Percentiles rank a stretch among this genome's conserved stretches.
Evolutionary conservation across 202 grass and related monocot genomes (phyloP).

Genomic region (Dendrocalamus latiflorus): DNA sequence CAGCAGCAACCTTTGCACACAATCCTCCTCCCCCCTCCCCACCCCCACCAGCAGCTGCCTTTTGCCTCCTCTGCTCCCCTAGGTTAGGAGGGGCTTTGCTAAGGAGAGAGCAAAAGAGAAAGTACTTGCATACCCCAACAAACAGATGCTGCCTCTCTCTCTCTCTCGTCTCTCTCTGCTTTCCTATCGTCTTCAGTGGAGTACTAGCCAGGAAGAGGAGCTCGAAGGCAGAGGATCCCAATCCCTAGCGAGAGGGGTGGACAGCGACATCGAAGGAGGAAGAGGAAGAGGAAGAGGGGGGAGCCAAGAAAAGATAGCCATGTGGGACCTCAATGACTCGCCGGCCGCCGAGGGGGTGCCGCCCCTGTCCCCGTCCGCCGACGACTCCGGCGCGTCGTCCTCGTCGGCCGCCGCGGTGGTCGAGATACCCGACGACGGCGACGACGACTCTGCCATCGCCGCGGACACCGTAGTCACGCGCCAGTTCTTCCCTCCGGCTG

Average conservation of each 20-base stretch:
- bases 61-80: conserved; percentile 31
- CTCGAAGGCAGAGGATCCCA: too few species aligned
- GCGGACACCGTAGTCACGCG: conserved; percentile 41
- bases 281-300: not conserved
- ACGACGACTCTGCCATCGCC: conserved; percentile 26
- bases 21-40: not conserved
- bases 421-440: conserved; percentile 41
- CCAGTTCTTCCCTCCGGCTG: conserved; percentile 53
- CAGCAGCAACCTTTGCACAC: conserved; percentile 6
- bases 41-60: not conserved
- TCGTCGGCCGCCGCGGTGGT: conserved; percentile 32
- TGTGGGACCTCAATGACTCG: conserved; percentile 63
- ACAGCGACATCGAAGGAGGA: not conserved
- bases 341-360: too few species aligned
- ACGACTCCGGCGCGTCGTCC: conserved; percentile 61
- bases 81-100: conserved; percentile 41
- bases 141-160: conserved; percentile 14
- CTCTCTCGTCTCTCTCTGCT: too few species aligned
- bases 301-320: not conserved
- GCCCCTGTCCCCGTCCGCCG: conserved; percentile 29
- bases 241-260: not conserved
- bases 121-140: conserved; percentile 53
- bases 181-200: not conserved
- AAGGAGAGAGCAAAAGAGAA: conserved; percentile 50
- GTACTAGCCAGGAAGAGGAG: not conserved